These are phyloP conservation scores for Penicillium subrubescens DNA, from an alignment of 495 filamentous ascomycete species.

Conservation along the genomic window DNA sequence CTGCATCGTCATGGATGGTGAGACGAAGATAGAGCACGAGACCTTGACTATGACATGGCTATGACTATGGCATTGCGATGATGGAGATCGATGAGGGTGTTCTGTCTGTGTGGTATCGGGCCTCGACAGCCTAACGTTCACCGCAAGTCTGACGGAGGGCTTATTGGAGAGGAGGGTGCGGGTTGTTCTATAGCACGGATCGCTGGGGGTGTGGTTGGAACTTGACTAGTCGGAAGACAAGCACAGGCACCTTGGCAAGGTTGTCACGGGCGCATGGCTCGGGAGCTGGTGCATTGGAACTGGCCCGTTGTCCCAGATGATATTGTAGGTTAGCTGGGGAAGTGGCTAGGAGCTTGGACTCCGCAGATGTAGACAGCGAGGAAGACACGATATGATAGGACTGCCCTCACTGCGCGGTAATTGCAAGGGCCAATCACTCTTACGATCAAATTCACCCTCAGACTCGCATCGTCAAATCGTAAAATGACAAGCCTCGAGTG, in stretches of 20 bases:
- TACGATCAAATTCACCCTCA: neutral
- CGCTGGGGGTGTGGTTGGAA: neutral
- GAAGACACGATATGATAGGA: neutral
- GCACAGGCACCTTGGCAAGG: neutral
- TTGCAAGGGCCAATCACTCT: neutral
- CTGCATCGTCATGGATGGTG: neutral
- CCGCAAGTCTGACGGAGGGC: neutral
- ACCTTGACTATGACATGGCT: neutral
- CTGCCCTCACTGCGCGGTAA: neutral
- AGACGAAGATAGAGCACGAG: neutral
- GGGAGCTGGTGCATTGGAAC: neutral
- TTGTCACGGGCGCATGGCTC: neutral
- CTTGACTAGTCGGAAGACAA: conserved; percentile 6
- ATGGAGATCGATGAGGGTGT: neutral
- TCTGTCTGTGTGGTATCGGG: neutral
- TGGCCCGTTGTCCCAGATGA: neutral
- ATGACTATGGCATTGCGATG: neutral
- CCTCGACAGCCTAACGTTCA: conserved; percentile 3
- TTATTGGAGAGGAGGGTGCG: neutral
- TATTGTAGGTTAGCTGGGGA: neutral
- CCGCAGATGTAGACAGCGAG: neutral
- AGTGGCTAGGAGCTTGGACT: neutral
- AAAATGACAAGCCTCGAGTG: neutral
- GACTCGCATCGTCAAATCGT: neutral
- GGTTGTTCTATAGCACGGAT: conserved; percentile 1